A percentile compares a stretch with the other conserved stretches of the same genome.
Evolutionary conservation across 192 early-diverging fungal genomes (phyloP).

Genomic region (Phycomyces blakesleeanus): DNA sequence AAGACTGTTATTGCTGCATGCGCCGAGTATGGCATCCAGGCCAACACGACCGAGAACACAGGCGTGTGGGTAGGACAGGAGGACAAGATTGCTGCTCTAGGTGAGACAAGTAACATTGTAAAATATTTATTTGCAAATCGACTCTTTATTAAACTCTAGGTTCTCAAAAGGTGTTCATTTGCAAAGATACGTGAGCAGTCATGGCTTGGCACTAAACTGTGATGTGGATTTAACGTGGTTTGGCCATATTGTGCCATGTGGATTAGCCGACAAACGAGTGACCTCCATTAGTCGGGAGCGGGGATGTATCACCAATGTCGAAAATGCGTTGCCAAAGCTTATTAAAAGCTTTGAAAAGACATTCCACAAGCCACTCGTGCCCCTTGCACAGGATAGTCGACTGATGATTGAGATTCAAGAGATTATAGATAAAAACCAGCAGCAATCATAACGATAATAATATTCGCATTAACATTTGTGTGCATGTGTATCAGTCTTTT

Average conservation of each 20-base stretch:
- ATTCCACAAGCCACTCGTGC: slow-evolving; percentile 9
- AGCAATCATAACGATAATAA: no score
- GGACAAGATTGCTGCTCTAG: slow-evolving; percentile 90
- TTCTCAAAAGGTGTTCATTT: slow-evolving; percentile 74
- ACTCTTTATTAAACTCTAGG: background rate
- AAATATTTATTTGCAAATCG: background rate
- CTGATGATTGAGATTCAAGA: background rate
- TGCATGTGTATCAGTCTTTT: no score
- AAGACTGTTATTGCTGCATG: slow-evolving; percentile 74
- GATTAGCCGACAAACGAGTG: slow-evolving; percentile 70
- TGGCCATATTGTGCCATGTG: slow-evolving; percentile 86
- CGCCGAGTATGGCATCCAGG: slow-evolving; percentile 56
- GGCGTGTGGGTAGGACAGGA: slow-evolving; percentile 89
- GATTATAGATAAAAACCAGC: background rate
- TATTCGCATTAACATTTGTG: no score
- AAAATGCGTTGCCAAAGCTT: slow-evolving; percentile 52
- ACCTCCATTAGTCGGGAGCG: slow-evolving; percentile 68
- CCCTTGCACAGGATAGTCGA: background rate
- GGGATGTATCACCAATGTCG: slow-evolving; percentile 31
- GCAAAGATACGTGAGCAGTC: slow-evolving; percentile 80
- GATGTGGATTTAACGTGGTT: slow-evolving; percentile 87
- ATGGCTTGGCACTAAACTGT: slow-evolving; percentile 96
- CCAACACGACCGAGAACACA: slow-evolving; percentile 68
- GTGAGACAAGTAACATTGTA: slow-evolving; percentile 36
- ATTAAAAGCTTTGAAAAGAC: slow-evolving; percentile 22